Conservation (phyloP, 202 grass and related monocot species). For the Sporobolus alterniflorus region DNA sequence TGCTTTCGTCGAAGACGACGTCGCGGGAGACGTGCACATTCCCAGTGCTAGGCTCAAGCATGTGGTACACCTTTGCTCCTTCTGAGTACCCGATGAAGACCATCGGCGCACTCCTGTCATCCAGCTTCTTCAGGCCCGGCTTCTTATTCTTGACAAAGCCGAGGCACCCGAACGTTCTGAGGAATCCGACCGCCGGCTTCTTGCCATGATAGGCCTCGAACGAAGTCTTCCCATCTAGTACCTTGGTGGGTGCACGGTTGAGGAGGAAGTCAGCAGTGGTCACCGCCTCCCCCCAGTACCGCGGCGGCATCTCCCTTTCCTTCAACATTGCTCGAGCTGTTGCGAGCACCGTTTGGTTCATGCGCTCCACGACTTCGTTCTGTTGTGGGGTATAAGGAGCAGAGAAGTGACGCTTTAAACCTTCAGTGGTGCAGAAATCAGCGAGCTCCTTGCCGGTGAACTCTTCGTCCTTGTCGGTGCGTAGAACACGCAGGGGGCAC, state of each 20-base stretch:
- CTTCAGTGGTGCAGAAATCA: neutral
- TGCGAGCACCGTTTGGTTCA: neutral
- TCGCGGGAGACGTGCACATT: no score
- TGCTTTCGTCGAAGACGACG: no score
- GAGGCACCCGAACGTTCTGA: neutral
- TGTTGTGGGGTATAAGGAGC: neutral
- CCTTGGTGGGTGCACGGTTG: no score
- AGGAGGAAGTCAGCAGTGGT: neutral
- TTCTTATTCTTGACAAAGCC: neutral
- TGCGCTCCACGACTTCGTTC: neutral
- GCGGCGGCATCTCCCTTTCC: neutral
- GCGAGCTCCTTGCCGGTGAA: neutral
- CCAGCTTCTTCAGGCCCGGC: neutral
- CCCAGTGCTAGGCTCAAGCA: no score
- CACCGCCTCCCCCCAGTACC: neutral
- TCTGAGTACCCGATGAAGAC: neutral
- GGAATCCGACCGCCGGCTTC: neutral
- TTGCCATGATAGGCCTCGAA: neutral
- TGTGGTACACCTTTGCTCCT: neutral
- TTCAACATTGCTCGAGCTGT: neutral
- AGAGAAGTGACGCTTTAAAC: neutral
- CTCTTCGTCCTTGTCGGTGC: neutral
- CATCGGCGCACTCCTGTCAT: neutral
- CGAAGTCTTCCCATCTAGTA: neutral
- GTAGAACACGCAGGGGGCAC: neutral